Conservation (phyloP, 2,329 filamentous ascomycete genomes). For the Ceratocystis lukuohia region DNA sequence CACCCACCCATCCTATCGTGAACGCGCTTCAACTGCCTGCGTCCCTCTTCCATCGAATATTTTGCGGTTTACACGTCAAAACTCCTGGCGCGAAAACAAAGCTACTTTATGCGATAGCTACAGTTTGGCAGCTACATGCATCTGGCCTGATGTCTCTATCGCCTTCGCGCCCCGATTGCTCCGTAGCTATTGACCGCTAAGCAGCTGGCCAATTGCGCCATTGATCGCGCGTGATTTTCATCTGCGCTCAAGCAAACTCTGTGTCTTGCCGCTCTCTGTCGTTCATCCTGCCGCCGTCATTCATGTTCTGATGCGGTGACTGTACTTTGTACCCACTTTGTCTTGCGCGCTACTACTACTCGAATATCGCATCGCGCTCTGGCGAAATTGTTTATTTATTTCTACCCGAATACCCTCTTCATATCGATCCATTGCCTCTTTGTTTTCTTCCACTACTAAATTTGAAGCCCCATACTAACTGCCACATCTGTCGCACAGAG, state of each 20-base stretch:
- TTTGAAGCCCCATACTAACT: background rate
- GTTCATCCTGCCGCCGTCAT: background rate
- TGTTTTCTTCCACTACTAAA: background rate
- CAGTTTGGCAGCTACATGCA: background rate
- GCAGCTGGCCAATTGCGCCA: slow-evolving; percentile 19
- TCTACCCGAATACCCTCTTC: background rate
- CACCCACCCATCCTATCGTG: background rate
- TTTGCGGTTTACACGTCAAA: background rate
- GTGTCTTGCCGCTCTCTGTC: background rate
- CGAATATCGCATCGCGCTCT: background rate
- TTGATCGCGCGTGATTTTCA: slow-evolving; percentile 3
- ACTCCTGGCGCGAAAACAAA: background rate
- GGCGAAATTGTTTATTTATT: background rate
- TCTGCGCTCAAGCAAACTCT: slow-evolving; percentile 4
- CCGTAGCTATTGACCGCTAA: background rate
- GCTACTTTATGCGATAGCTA: background rate
- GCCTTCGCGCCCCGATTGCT: background rate
- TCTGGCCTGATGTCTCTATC: background rate
- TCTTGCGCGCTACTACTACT: background rate
- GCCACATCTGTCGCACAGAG: slow-evolving; percentile 19
- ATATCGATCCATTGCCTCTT: background rate
- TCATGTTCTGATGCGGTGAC: no score
- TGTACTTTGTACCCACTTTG: background rate
- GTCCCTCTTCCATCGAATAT: background rate
- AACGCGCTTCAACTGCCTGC: background rate